Evolutionary conservation across 768 basidiomycete species (phyloP).

Genomic region (Asterophora lycoperdoides): DNA sequence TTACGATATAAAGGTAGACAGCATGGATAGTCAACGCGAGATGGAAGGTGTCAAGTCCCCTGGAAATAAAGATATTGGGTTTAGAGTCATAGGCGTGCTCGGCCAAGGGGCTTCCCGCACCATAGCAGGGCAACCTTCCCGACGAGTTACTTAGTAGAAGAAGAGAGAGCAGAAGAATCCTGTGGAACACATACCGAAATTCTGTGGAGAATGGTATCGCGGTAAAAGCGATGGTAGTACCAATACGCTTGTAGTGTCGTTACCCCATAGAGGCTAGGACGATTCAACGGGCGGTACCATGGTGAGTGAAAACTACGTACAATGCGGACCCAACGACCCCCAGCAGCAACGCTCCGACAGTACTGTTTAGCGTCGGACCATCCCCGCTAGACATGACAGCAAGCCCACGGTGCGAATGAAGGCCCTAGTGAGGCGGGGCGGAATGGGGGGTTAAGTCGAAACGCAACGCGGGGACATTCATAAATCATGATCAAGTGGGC

Average conservation of each 20-base stretch:
- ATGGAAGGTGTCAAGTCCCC: conserved; percentile 26
- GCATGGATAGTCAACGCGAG: conserved; percentile 25
- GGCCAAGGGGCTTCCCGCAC: conserved; percentile 16
- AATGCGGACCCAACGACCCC: conserved; percentile 32
- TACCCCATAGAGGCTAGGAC: conserved; percentile 34
- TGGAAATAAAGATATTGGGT: neutral
- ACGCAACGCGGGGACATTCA: conserved; percentile 3
- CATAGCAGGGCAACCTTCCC: conserved; percentile 31
- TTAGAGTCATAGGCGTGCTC: neutral
- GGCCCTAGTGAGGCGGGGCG: neutral
- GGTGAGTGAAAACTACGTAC: conserved; percentile 20
- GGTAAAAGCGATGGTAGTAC: conserved; percentile 37
- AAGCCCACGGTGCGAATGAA: neutral
- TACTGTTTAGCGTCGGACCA: conserved; percentile 33
- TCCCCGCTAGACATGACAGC: conserved; percentile 23
- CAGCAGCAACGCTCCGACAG: conserved; percentile 34
- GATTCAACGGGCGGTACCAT: too few species aligned
- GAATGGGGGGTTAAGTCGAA: neutral
- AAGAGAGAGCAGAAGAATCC: neutral
- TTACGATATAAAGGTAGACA: conserved; percentile 26
- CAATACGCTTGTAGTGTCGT: conserved; percentile 35
- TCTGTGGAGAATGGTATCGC: conserved; percentile 34
- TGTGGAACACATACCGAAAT: conserved; percentile 25
- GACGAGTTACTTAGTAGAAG: neutral
- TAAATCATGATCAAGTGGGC: conserved; percentile 3